Conservation (phyloP, 345 rosid species). For the Eutrema yunnanense region DNA sequence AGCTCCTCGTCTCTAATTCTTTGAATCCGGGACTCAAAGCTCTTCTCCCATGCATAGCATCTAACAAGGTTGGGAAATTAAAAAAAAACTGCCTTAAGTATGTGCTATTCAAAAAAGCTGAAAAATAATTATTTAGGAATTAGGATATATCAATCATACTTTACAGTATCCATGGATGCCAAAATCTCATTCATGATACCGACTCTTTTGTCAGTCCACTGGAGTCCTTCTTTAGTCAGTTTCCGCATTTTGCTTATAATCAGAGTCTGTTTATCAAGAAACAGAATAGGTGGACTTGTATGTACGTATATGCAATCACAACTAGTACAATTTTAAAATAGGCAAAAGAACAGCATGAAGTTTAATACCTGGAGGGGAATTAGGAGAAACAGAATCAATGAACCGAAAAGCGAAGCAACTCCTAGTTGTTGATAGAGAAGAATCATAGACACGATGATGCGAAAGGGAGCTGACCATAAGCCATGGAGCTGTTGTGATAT, state of each 20-base stretch:
- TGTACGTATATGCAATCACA: not conserved
- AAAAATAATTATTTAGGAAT: not conserved
- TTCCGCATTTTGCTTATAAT: conserved; percentile 86
- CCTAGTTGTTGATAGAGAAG: conserved; percentile 89
- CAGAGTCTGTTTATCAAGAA: conserved; percentile 47
- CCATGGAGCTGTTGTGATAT: conserved; percentile 77
- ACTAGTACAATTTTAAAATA: not conserved
- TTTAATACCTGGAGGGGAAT: conserved; percentile 70
- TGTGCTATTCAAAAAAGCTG: not conserved
- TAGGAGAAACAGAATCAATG: conserved; percentile 66
- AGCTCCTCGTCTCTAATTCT: conserved; percentile 68
- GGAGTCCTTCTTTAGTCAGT: conserved; percentile 84
- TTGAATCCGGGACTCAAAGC: conserved; percentile 75
- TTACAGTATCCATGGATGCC: conserved; percentile 92
- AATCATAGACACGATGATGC: conserved; percentile 69
- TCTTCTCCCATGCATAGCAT: conserved; percentile 95
- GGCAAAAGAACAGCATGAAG: not conserved
- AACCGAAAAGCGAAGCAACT: conserved; percentile 85
- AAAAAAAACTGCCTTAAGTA: not conserved
- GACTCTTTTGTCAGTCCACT: conserved; percentile 91
- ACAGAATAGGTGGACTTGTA: conserved; percentile 1
- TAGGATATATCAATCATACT: conserved; percentile 47
- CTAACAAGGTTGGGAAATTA: conserved; percentile 33
- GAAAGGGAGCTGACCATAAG: conserved; percentile 96
- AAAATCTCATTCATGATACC: conserved; percentile 86